Base-by-base conservation (phyloP, 345 rosid species). In the Mangifera indica region DNA sequence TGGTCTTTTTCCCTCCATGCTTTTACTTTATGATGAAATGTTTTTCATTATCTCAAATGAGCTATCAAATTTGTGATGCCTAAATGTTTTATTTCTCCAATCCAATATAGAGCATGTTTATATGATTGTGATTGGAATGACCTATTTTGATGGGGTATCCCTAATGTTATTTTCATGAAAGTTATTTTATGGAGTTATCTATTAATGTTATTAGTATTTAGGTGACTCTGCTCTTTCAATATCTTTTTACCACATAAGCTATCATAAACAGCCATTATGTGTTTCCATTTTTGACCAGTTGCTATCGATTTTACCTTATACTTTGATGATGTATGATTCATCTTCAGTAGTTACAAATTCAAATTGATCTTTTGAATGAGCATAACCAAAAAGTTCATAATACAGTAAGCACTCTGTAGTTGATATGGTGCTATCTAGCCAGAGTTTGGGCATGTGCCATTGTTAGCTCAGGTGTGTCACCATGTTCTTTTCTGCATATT, bases 1-100 rank as follows among this genome's bases (percentile, higher is more conserved):
- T 59, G 63, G 34, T 40, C 37, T 44, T 12, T 63, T 60, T 56
- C 52, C 49, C 66, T 64, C 62, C 57, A 32, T 61, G 25, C 21
- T 20, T 67, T 17, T 58, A 9, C 49, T 37, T 54, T 20, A 51
- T 18, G 22, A 67, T 11, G 29, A 13, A 32, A 34, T 17, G 32
- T 60, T 25, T 44, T 12, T 2, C 4, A 13, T 25, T 40, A 37
- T 40, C 45, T 76, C 1, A 2, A 14, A 48, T 7, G 11, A 25
- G 24, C 18, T 57, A 45, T 44, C 10, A 29, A 21, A 57, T 24
- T 24, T 69, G 22, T 15, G 11, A 14, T 8, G 49, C 10, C 25
- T 18, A 24, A 51, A 59, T 22, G 53, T 42, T 44, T 29, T 56
- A 57, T 21, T 37, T 37, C 42, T 37, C 14, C 42, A 29, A 29